Base-by-base conservation (phyloP, 257 asterid genomes). In the Nemophila menziesii region DNA sequence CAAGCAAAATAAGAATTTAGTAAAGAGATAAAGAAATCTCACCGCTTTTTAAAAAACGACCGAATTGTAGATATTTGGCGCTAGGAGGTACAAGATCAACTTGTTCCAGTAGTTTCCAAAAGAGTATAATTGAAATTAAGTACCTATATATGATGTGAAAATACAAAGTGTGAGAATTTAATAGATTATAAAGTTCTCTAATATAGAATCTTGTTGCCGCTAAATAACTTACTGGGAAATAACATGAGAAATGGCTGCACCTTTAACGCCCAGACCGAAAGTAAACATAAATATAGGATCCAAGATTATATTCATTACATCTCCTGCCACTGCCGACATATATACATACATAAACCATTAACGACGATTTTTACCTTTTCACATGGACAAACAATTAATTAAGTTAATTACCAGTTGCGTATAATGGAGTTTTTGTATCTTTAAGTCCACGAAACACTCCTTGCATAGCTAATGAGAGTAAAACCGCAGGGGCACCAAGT, bases 401-500 rank as follows among this genome's bases (percentile, higher is more conserved):
- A 26, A 42, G n/a, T 8, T 39, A 39, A 61, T 63, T 54, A 61
- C 89, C 77, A 43, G 92, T 78, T 51, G 87, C 94, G 49, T 61
- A 79, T 14, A 79, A 61, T 0, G 94, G 92, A 42, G 87, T 82
- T 69, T 60, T 78, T 0, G 93, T 82, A 69, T 82, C 84, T 61
- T 82, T 82, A 24, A 78, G 46, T 39, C 94, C 94, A 18, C 92
- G 82, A 56, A 78, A 82, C 1, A 82, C 92, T 12, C 92, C 94
- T 61, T 82, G 92, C 92, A 71, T 75, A 12, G 94, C 79, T 62
- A 82, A 52, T 0, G 94, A 82, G 29, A 82, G 57, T 21, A 79
- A 87, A 58, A 79, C 82, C 3, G 94, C 89, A 0, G 94, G 92
- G 5, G 94, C 82, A 0, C 94, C 92, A 3, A 82, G 68, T 47